These are phyloP conservation scores for Monoraphidium neglectum DNA, from an alignment of 139 green algal species.

Conservation along the genomic window DNA sequence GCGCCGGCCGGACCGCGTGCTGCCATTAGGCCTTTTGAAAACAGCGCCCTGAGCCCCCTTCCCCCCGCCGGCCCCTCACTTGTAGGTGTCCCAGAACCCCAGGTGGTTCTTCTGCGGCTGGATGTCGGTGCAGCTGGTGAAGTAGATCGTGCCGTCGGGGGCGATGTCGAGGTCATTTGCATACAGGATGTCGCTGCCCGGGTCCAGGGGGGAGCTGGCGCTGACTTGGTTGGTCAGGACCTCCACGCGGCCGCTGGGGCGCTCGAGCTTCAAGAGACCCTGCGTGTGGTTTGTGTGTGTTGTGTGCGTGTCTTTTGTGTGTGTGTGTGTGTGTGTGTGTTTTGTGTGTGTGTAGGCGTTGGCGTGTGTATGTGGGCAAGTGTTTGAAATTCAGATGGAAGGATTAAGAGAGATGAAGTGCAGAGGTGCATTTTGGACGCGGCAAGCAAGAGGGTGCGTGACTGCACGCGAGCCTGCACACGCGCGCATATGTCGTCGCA, in stretches of 20 bases:
- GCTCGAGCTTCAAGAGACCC: constrained; percentile 43
- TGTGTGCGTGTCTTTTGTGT: constrained; percentile 5
- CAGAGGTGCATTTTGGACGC: not conserved
- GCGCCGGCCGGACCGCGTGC: too few species aligned
- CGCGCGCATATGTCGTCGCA: too few species aligned
- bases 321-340: constrained; percentile 37
- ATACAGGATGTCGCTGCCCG: constrained; percentile 47
- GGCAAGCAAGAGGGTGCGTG: too few species aligned
- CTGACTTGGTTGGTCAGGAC: constrained; percentile 34
- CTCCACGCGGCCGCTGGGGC: not conserved
- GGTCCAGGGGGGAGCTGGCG: constrained; percentile 16
- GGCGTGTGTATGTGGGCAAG: not conserved
- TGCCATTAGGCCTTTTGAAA: too few species aligned
- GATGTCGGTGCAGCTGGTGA: constrained; percentile 41
- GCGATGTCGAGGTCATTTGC: constrained; percentile 72
- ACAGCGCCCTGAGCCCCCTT: too few species aligned
- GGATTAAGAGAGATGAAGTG: not conserved
- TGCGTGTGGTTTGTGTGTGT: not conserved
- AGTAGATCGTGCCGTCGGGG: constrained; percentile 64
- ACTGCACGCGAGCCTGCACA: too few species aligned
- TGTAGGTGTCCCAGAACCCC: not conserved
- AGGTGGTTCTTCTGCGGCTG: not conserved
- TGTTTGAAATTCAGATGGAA: not conserved
- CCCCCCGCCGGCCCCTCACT: not conserved
- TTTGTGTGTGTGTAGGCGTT: constrained; percentile 38